Evolutionary conservation across 108 stramenopile genomes (phyloP), one percentile per base, ranked within the genome.

Genomic region (Bacterosira constricta): DNA sequence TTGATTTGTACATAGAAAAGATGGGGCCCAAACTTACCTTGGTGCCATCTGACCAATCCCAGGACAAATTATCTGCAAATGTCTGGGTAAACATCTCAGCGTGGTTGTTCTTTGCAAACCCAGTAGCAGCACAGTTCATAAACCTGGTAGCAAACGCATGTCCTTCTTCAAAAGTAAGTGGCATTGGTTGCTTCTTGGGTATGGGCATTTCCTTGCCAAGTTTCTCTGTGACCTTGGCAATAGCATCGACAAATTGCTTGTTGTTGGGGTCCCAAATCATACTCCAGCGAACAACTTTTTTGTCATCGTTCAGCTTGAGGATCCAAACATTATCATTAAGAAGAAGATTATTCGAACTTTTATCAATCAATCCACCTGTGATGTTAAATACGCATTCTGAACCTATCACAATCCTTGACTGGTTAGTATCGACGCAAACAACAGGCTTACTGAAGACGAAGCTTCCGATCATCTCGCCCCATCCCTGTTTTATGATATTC

Each of bases 31-130:
- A 60, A 21, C 59, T n/a, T 38, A 37, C 59, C 36, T 37, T 60
- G 35, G 59, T 60, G 17, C 59, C 59, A n/a, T 60, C 59, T 10
- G 30, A 34, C 59, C 59, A 60, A 13, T 60, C 59, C 59, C 59
- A 60, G 9, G 59, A 37, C 3, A 60, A 7, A 18, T 60, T 41
- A 21, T 60, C 35, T 11, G 59, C 59, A 6, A 60, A 8, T 6
- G 37, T 3, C 7, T 41, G 12, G 35, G 11, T 21, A n/a, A 21
- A 41, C 8, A 12, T 36, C 20, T 60, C 59, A 41, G 59, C 59
- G 17, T 60, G 59, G 17, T 21, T 60, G 59, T 60, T 60, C 30
- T 60, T 38, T 23, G 34, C 29, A n/a, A 60, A 60, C 25, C 59
- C 59, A 17, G 29, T 35, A 10, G 59, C 29, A 23, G 37, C 5